Base-by-base conservation (phyloP, 2,329 filamentous ascomycete species). In the Shiraia bambusicola region DNA sequence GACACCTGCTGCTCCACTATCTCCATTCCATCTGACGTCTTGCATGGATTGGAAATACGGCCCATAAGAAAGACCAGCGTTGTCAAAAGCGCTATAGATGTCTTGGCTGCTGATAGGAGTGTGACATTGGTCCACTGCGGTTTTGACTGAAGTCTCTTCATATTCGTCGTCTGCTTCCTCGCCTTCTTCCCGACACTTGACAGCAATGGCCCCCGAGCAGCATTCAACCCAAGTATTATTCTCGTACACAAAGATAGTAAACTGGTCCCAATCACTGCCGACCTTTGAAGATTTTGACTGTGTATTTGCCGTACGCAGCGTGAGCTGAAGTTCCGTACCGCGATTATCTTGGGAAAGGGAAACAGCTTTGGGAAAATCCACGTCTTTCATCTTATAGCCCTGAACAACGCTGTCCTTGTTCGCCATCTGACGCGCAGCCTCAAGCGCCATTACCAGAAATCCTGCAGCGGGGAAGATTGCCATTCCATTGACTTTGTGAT, bases 381-480 rank as follows among this genome's bases (percentile, higher is more conserved):
- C 33, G 3, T 50, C 39, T 12, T 36, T 39, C 29, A 56, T 36
- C 16, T 45, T 32, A 37, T 37, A 48, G 4, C 41, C 45, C 2
- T 14, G 26, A 15, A 31, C 3, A 22, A 14, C 2, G 2, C 16
- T 15, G 3, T 3, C 6, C 7, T 26, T 14, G 1, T 22, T 17
- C 11, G 15, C 11, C 1, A 41, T 9, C 27, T 59, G 53, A 3
- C 34, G 28, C 3, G 42, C 43, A 12, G 56, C 63, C 45, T 66
- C 61, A 5, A 66, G 30, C 3, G 50, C 57, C 49, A 63, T 59
- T 0, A 50, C 38, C 2, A 66, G 8, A 33, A 57, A 56, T 2
- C 58, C 61, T 2, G 62, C 52, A 8, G 46, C 64, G 1, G 64
- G 63, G 36, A 48, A 63, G 4, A 65, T 28, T 4, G 54, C 40